A percentile compares a stretch with the other conserved stretches of the same genome.
These are phyloP conservation scores for Nymphaea thermarum DNA, from an alignment of 164 flowering plant genomes.

Conservation along the genomic window DNA sequence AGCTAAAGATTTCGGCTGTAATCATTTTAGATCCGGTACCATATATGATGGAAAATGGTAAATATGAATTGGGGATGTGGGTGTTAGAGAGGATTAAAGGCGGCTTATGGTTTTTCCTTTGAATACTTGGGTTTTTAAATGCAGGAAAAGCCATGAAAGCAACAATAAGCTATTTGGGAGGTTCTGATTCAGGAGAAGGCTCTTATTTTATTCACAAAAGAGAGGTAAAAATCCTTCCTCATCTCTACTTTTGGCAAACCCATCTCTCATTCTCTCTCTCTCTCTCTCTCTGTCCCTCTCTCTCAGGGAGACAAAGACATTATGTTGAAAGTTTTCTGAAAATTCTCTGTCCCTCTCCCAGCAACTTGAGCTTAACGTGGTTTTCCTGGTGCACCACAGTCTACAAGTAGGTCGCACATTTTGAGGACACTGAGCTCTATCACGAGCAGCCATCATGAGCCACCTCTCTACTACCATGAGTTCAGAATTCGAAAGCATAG, in stretches of 20 bases:
- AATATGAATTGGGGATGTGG: not conserved
- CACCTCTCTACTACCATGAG: not conserved
- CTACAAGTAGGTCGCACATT: constrained; percentile 3
- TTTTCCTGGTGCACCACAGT: not conserved
- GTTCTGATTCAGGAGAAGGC: not conserved
- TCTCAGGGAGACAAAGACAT: constrained; percentile 3
- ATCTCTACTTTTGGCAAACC: not conserved
- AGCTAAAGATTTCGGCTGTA: too few species aligned
- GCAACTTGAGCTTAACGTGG: too few species aligned
- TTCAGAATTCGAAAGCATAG: constrained; percentile 4
- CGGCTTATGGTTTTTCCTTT: constrained; percentile 6
- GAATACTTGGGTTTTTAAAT: constrained; percentile 12
- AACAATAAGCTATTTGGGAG: constrained; percentile 5
- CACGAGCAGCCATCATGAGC: constrained; percentile 1
- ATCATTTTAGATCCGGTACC: too few species aligned
- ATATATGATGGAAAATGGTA: not conserved
- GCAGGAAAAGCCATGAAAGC: constrained; percentile 23
- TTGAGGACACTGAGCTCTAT: constrained; percentile 5
- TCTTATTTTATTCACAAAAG: not conserved
- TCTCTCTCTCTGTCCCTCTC: constrained; percentile 6
- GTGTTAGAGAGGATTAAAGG: not conserved
- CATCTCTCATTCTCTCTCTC: constrained; percentile 22
- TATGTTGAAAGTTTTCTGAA: too few species aligned
- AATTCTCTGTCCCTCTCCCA: too few species aligned
- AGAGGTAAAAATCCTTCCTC: not conserved